Percentiles rank a stretch among this genome's conserved stretches.
These are phyloP conservation scores for Lentinus brumalis DNA, from an alignment of 768 basidiomycete species.

Conservation along the genomic window DNA sequence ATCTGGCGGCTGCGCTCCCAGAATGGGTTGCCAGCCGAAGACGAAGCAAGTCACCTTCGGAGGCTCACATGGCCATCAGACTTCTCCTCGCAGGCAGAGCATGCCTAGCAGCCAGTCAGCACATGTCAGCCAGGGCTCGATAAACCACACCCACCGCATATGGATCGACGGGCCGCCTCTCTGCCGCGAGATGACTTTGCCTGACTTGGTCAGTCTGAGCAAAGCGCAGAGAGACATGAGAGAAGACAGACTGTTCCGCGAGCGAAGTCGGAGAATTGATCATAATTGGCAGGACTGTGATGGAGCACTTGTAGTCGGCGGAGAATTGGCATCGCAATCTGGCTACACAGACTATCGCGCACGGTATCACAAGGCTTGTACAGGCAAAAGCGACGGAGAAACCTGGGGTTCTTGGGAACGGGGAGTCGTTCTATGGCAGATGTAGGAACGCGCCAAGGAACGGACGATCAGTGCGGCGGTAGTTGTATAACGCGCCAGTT, in stretches of 20 bases:
- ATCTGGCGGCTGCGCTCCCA: slow-evolving; percentile 3
- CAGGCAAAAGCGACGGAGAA: slow-evolving; percentile 4
- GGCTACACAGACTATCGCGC: background rate
- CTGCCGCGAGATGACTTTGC: background rate
- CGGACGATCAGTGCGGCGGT: background rate
- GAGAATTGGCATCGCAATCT: slow-evolving; percentile 3
- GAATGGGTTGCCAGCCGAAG: slow-evolving; percentile 6
- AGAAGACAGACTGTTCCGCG: background rate
- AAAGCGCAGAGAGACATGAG: background rate
- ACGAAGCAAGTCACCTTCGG: slow-evolving; percentile 10
- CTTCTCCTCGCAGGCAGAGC: slow-evolving; percentile 11
- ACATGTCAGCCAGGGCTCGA: background rate
- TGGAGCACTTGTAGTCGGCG: slow-evolving; percentile 2
- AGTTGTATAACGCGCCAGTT: background rate
- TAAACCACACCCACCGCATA: background rate
- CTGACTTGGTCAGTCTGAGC: background rate
- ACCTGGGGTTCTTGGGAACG: slow-evolving; percentile 1
- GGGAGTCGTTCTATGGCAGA: background rate
- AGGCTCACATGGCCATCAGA: slow-evolving; percentile 13
- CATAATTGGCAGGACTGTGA: background rate
- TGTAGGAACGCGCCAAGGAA: background rate
- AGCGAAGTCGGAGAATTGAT: background rate
- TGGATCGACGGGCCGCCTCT: background rate
- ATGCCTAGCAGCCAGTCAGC: background rate
- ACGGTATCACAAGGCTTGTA: background rate